These are phyloP conservation scores for Ricinus communis DNA, from an alignment of 345 rosid genomes.

Conservation along the genomic window DNA sequence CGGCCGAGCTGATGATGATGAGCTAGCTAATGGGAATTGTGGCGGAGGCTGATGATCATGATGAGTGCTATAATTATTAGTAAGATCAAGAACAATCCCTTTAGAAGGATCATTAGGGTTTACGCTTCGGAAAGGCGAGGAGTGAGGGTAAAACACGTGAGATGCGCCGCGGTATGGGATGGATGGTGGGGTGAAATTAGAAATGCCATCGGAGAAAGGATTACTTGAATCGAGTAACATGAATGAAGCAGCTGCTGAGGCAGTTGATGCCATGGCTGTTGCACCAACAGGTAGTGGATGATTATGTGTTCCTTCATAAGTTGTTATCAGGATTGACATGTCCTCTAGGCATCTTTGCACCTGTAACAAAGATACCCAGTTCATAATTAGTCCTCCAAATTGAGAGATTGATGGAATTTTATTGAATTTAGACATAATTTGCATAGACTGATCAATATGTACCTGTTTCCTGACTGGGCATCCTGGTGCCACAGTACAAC, in stretches of 20 bases:
- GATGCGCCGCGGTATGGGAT: conserved; percentile 10
- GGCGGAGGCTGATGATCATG: not conserved
- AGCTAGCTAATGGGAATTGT: conserved; percentile 13
- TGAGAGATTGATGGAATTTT: too few species aligned
- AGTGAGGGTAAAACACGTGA: conserved; percentile 22
- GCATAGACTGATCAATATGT: not conserved
- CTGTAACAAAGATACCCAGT: conserved; percentile 12
- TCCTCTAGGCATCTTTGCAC: conserved; percentile 65
- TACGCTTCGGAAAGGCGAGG: conserved; percentile 13
- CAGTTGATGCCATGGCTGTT: conserved; percentile 57
- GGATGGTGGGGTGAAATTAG: conserved; percentile 17
- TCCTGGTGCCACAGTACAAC: conserved; percentile 47
- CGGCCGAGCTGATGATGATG: conserved; percentile 12
- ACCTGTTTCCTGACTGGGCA: conserved; percentile 57
- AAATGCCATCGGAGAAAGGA: conserved; percentile 21
- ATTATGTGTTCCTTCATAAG: conserved; percentile 60
- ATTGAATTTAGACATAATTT: too few species aligned
- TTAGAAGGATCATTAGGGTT: conserved; percentile 44
- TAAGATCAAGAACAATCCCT: conserved; percentile 45
- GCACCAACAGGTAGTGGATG: conserved; percentile 66
- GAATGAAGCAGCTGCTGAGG: conserved; percentile 50
- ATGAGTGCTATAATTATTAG: conserved; percentile 14
- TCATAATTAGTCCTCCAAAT: not conserved
- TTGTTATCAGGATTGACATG: conserved; percentile 63
- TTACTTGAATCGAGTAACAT: conserved; percentile 44